A percentile compares a stretch with the other conserved stretches of the same genome.
Evolutionary conservation across 345 rosid species (phyloP).

Genomic region (Firmiana major): DNA sequence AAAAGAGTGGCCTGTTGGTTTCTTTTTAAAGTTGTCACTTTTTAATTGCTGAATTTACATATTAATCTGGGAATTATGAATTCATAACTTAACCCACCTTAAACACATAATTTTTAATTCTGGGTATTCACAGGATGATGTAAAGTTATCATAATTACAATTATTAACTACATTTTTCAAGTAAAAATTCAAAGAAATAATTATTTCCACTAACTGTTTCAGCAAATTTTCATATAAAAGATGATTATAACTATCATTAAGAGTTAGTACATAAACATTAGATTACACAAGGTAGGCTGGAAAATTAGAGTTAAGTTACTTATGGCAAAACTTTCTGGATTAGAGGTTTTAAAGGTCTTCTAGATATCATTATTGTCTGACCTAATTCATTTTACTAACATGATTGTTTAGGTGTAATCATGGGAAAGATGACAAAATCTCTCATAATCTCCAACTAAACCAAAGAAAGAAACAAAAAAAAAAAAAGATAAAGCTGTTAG

Average conservation of each 20-base stretch:
- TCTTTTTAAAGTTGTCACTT: conserved; percentile 28
- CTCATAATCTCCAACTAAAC: conserved; percentile 35
- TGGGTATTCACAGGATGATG: background rate
- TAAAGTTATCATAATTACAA: conserved; percentile 18
- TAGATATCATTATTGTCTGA: conserved; percentile 28
- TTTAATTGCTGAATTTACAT: conserved; percentile 15
- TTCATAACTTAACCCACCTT: background rate
- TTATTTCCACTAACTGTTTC: conserved; percentile 20
- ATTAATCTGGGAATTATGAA: background rate
- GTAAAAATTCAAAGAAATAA: conserved; percentile 16
- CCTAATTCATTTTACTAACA: conserved; percentile 27
- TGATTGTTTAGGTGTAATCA: conserved; percentile 34
- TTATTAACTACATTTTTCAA: conserved; percentile 8
- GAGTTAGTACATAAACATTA: conserved; percentile 6
- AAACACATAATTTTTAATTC: background rate
- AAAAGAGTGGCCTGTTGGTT: conserved; percentile 23
- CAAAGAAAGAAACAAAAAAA: conserved; percentile 5
- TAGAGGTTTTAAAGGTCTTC: conserved; percentile 10
- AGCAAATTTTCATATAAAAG: conserved; percentile 26
- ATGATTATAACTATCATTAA: conserved; percentile 33
- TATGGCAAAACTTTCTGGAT: conserved; percentile 4
- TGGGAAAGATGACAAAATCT: conserved; percentile 33
- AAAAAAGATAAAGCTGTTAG: conserved; percentile 28
- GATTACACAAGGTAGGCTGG: conserved; percentile 5
- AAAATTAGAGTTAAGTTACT: conserved; percentile 11